Base-by-base conservation (phyloP, 306 rosid genomes). In the Castanospermum australe region DNA sequence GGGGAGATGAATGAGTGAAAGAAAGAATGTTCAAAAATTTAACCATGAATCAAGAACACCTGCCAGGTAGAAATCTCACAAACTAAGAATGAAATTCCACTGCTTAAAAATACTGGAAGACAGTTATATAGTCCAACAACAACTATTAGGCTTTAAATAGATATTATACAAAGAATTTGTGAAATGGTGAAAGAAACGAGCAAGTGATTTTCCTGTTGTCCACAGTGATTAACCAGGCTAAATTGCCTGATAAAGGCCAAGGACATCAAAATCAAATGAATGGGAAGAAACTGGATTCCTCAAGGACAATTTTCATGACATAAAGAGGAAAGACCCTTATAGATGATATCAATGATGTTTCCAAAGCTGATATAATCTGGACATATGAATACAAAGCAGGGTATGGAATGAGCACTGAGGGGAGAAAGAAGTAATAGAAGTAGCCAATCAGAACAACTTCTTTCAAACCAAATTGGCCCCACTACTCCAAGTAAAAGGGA, bases 161-260 rank as follows among this genome's bases (percentile, higher is more conserved):
- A 67, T 57, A 52, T 4, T 13, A 20, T 25, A 13, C 24, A 61
- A 52, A 42, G 17, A 21, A 39, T 8, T 10, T 13, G 57, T 33
- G 57, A 38, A n/a, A 54, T 42, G 6, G 28, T 5, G 57, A 63
- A 73, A 38, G 52, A 79, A 36, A 79, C 48, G 6, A 21, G 72
- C 45, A 32, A 68, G 12, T 52, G 35, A 20, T 77, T 33, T 52
- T 54, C 59, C 47, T 39, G 13, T 9, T 63, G n/a, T 73, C 20
- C 25, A 38, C n/a, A 51, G 36, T 61, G 38, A 41, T 12, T 47
- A 32, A 32, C 36, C 24, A 80, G 5, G 64, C 74, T 44, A 55
- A 68, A 72, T 64, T 66, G 71, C 51, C 55, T 66, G 38, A 61
- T 28, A 39, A 73, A 39, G 20, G 20, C 76, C n/a, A 41, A 66